Evolutionary conservation across 78 protist species (phyloP), one percentile per base, ranked within the genome.

Genomic region (Speleostelium caveatum): DNA sequence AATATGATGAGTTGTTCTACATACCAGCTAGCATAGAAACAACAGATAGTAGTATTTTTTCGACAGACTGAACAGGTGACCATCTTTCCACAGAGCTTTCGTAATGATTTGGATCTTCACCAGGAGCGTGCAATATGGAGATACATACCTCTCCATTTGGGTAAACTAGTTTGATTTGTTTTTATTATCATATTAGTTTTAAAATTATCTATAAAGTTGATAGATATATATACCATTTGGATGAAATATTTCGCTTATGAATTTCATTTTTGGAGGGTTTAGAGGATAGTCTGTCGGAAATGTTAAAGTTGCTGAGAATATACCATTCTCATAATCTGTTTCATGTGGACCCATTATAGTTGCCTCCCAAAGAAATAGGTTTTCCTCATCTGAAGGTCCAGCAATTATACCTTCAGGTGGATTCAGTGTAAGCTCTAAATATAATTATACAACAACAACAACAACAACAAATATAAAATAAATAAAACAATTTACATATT

Each of bases 121-220:
- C 98, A 1, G 98, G 97, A 41, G 96, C 87, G 28, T 98, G 99
- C 16, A 98, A 94, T 59, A 98, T 98, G 42, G 96, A 91, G 36
- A 98, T 98, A 94, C 99, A 98, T 22, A 98, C 98, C 22, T 90
- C 90, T 16, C 98, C 98, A 39, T 91, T 87, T 19, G 94, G 88
- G 71, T 96, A 96, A 3, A 96, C 95, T 95, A 71, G 12, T 33
- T 24, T 58, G 35, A 19, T 35, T 53, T 26, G 8, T 45, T 51
- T n/a, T 41, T 22, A 33, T 59, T 21, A n/a, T 38, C 30, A 55
- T 22, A 8, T 41, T 10, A 16, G 26, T 39, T 69, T 2, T 49
- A 58, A 26, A 33, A 2, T 24, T 39, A 53, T 42, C 3, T 2
- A 77, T 55, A 21, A 38, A 2, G 42, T n/a, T 14, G 8, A 39